These are phyloP conservation scores for Cicer bijugum DNA, from an alignment of 306 rosid genomes.

Conservation along the genomic window DNA sequence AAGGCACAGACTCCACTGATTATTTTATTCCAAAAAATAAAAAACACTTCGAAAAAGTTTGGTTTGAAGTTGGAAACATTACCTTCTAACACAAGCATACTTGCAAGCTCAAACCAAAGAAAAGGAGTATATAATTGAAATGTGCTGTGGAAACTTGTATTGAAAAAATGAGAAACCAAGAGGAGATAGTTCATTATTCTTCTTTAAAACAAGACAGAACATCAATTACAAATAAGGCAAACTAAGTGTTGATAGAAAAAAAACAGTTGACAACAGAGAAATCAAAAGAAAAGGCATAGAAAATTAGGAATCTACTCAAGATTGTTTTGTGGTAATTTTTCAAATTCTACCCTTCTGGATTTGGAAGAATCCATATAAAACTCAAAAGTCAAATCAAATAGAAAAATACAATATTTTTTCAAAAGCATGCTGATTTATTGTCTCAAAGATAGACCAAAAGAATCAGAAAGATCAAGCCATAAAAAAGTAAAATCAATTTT, in stretches of 20 bases:
- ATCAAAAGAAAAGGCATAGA: slow-evolving; percentile 22
- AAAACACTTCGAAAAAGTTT: background rate
- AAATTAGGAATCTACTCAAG: background rate
- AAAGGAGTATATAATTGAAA: slow-evolving; percentile 5
- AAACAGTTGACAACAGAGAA: slow-evolving; percentile 16
- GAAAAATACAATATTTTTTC: slow-evolving; percentile 9
- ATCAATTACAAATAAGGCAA: slow-evolving; percentile 25
- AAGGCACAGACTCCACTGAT: background rate
- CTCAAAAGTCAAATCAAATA: slow-evolving; percentile 36
- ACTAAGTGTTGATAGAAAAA: background rate
- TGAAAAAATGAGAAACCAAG: background rate
- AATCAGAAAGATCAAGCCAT: background rate
- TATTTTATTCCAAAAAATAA: background rate
- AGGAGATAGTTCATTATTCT: slow-evolving; percentile 3
- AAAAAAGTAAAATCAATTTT: no score
- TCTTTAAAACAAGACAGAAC: slow-evolving; percentile 16
- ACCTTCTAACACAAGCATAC: slow-evolving; percentile 4
- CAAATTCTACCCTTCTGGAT: slow-evolving; percentile 1
- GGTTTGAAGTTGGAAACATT: background rate
- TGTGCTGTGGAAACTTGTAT: background rate
- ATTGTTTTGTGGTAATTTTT: background rate
- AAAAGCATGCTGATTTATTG: background rate
- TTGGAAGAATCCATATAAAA: slow-evolving; percentile 7
- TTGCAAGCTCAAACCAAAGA: background rate
- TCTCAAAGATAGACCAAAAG: background rate